phyloP scores from a whole-genome alignment of 176 grass and related monocot species.

The Musa acuminata region DNA sequence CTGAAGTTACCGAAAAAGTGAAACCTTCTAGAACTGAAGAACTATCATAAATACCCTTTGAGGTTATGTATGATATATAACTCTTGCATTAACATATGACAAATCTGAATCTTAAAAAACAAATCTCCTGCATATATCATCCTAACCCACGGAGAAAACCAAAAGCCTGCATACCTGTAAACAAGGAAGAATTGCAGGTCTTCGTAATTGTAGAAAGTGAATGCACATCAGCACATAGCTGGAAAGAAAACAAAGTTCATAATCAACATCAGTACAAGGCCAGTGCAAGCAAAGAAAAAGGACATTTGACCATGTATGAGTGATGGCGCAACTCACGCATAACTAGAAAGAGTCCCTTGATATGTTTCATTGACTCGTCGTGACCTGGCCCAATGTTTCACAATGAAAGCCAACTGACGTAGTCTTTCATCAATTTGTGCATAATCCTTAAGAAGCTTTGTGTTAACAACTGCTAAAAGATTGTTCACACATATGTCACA shows the following conservation, averaged over 20 bases:
- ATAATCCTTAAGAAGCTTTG: conserved; percentile 94
- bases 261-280: conserved; percentile 17
- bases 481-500: conserved; percentile 99
- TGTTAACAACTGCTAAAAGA: conserved; percentile 95
- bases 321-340: conserved; percentile 58
- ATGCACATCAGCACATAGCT: conserved; percentile 99
- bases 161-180: conserved; percentile 49
- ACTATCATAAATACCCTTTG: no score
- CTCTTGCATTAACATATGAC: neutral
- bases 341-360: conserved; percentile 97
- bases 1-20: no score
- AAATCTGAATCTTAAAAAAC: neutral
- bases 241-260: conserved; percentile 23
- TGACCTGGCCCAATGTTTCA: conserved; percentile 97
- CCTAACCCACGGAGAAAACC: neutral
- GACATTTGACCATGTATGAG: conserved; percentile 8
- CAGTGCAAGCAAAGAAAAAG: conserved; percentile 10
- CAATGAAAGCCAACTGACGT: conserved; percentile 75
- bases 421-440: conserved; percentile 74
- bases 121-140: neutral
- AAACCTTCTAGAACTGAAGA: no score
- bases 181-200: conserved; percentile 84
- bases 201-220: conserved; percentile 67
- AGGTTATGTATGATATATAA: no score
- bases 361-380: conserved; percentile 95